Base-by-base conservation (phyloP, 768 basidiomycete genomes). In the Russula sp. region DNA sequence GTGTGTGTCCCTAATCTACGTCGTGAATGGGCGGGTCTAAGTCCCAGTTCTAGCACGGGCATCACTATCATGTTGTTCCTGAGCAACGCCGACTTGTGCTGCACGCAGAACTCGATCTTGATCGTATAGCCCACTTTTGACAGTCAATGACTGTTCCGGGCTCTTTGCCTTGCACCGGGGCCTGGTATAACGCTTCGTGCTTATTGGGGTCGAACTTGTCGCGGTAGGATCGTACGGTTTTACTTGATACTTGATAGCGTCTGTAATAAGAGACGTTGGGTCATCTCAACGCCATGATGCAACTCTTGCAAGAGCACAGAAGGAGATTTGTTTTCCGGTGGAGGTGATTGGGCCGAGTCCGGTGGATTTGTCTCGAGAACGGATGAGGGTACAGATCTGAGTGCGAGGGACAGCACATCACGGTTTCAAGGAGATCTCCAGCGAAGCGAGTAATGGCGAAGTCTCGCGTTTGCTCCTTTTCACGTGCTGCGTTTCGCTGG, bases 161-260 rank as follows among this genome's bases (percentile, higher is more conserved):
- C 73, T 89, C 87, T 77, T 91, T 92, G 16, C 83, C 90, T n/a
- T 92, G 89, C 67, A 94, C 81, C 24, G 95, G 94, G 28, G 85
- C 91, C 77, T 95, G 93, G 77, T 92, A 98, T 30, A 97, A 80
- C 13, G 97, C 97, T 77, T 99, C 97, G 71, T 98, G 96, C 36
- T 79, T 77, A 76, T 98, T 98, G 18, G 97, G 96, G 76, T 99
- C 94, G 71, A 99, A 99, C 68, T 80, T 81, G 75, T 96, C 93
- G 49, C 96, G 0, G 84, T 88, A 16, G 95, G 92, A 73, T 97
- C 93, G 71, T 94, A 97, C 1, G 90, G 85, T 63, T 88, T 92
- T 74, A 98, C 86, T 64, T 94, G 89, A 76, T 94, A 93, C 77
- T 92, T 88, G 79, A 91, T 38, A 99, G 81, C 1, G 92, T 95